phyloP scores from a whole-genome alignment of 805 yeast species.

The fission yeast (Schizosaccharomyces pombe) region DNA sequence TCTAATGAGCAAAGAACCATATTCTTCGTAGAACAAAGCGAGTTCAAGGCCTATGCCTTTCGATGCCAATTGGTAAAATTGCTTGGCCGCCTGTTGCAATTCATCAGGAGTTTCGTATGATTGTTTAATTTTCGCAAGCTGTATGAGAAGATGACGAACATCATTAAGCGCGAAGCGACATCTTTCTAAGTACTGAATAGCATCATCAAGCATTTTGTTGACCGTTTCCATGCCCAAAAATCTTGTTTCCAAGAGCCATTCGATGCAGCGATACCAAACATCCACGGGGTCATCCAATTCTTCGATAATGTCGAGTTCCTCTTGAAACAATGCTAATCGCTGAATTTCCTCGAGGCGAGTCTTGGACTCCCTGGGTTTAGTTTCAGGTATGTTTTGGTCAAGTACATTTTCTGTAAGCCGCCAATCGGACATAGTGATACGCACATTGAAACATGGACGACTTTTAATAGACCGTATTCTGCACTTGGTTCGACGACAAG shows the following conservation, averaged over 20 bases:
- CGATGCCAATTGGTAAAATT: not conserved
- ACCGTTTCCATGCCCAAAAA: conserved; percentile 40
- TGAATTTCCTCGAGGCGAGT: not conserved
- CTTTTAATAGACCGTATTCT: too few species aligned
- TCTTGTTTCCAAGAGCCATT: conserved; percentile 56
- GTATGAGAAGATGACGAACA: conserved; percentile 50
- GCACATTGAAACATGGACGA: too few species aligned
- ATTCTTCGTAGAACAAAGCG: conserved; percentile 57
- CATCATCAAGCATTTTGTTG: conserved; percentile 38
- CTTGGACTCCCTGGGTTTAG: too few species aligned
- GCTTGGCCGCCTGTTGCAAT: conserved; percentile 30
- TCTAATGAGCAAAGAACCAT: conserved; percentile 39
- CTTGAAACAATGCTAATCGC: conserved; percentile 17
- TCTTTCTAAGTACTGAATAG: conserved; percentile 37
- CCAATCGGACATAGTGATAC: too few species aligned
- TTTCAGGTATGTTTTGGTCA: too few species aligned
- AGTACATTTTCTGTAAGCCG: too few species aligned
- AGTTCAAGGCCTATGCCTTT: conserved; percentile 45
- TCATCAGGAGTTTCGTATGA: conserved; percentile 48
- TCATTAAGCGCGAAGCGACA: conserved; percentile 51
- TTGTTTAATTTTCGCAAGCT: conserved; percentile 55
- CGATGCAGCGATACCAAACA: conserved; percentile 44
- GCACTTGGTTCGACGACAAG: too few species aligned
- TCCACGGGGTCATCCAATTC: conserved; percentile 70
- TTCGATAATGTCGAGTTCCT: conserved; percentile 22